phyloP scores from a whole-genome alignment of 768 basidiomycete genomes.

The Lactarius indigo region DNA sequence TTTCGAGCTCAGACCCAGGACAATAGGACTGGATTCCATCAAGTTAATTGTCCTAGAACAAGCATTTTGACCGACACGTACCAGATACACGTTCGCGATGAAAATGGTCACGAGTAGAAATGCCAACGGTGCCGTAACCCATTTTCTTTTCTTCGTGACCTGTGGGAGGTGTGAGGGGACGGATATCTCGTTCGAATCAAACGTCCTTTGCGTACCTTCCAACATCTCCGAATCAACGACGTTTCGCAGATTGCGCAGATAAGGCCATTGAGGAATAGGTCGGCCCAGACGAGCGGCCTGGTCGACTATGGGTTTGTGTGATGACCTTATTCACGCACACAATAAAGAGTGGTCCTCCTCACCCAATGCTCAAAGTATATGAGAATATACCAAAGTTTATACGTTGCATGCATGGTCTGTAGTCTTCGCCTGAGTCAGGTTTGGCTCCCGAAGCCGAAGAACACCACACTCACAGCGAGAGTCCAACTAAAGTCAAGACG shows the following conservation, averaged over 20 bases:
- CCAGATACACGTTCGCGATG: conserved; percentile 42
- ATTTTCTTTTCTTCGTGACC: conserved; percentile 40
- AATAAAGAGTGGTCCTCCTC: not conserved
- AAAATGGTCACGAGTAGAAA: conserved; percentile 35
- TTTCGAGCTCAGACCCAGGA: conserved; percentile 15
- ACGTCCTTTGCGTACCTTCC: conserved; percentile 40
- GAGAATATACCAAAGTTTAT: conserved; percentile 31
- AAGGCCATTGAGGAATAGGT: conserved; percentile 46
- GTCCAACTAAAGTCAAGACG: conserved; percentile 38
- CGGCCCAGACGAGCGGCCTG: conserved; percentile 42
- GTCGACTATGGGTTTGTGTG: conserved; percentile 28
- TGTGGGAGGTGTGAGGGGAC: conserved; percentile 21
- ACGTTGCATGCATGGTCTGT: conserved; percentile 29
- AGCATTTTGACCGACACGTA: conserved; percentile 16
- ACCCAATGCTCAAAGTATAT: conserved; percentile 28
- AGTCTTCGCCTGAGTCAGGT: conserved; percentile 20
- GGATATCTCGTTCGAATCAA: not conserved
- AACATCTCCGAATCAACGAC: conserved; percentile 49
- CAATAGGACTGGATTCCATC: conserved; percentile 9
- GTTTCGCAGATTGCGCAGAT: conserved; percentile 46
- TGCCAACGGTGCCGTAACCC: conserved; percentile 37
- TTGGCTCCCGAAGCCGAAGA: not conserved
- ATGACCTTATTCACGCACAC: not conserved
- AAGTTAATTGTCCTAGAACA: not conserved
- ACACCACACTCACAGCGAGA: conserved; percentile 42